Conservation (phyloP, 208 protist genomes). For the Crithidia bombi region DNA sequence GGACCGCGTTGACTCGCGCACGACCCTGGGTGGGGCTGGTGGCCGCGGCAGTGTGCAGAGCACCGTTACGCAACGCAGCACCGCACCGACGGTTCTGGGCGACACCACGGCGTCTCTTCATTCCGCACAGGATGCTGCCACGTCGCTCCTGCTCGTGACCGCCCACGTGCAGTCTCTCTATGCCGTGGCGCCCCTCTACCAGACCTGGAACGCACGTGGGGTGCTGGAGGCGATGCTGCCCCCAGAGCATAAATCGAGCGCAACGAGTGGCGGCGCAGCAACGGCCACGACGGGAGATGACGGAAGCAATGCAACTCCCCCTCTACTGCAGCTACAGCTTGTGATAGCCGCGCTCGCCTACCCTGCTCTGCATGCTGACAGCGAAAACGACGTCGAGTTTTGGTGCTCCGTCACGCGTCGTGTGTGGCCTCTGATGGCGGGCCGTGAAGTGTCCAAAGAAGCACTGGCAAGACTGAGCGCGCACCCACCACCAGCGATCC, state of each 20-base stretch:
- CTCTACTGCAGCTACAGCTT: slow-evolving; percentile 43
- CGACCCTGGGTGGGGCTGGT: background rate
- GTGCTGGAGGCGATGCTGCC: slow-evolving; percentile 66
- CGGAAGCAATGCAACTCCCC: background rate
- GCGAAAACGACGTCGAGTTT: slow-evolving; percentile 7
- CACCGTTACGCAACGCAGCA: slow-evolving; percentile 7
- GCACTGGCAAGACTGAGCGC: background rate
- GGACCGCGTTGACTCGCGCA: background rate
- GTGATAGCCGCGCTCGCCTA: slow-evolving; percentile 47
- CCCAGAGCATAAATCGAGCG: slow-evolving; percentile 10
- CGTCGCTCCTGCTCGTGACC: slow-evolving; percentile 42
- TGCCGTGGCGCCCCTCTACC: slow-evolving; percentile 64
- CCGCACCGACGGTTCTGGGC: background rate
- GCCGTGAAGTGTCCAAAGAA: background rate
- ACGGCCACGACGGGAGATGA: background rate
- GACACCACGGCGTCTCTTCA: slow-evolving; percentile 14
- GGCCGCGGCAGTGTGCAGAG: background rate
- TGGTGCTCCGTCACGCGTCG: slow-evolving; percentile 11
- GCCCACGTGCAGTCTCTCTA: slow-evolving; percentile 64
- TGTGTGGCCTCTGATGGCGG: slow-evolving; percentile 24
- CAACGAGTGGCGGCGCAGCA: no score
- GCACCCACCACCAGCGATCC: background rate
- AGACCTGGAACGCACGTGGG: slow-evolving; percentile 64
- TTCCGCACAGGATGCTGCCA: background rate
- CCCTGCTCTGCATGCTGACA: background rate